phyloP scores from a whole-genome alignment of 2,329 filamentous ascomycete genomes.

The Sordariomycetes sp. region DNA sequence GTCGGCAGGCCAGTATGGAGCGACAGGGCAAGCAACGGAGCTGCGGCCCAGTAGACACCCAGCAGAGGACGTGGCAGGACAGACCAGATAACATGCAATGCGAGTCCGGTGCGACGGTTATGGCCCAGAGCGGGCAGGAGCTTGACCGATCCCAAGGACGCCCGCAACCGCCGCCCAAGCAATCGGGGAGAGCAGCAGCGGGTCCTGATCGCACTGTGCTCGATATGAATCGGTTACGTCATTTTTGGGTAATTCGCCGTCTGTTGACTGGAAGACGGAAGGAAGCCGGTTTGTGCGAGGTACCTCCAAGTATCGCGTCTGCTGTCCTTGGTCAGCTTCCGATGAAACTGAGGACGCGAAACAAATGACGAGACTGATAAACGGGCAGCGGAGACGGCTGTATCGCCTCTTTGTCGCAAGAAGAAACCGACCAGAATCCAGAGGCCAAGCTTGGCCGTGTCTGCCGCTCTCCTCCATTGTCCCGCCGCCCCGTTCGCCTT shows the following conservation, averaged over 20 bases:
- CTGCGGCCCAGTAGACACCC: neutral
- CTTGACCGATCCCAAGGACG: neutral
- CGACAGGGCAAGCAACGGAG: no score
- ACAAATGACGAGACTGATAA: neutral
- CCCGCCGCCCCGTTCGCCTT: neutral
- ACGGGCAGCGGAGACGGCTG: neutral
- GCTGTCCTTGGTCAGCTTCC: neutral
- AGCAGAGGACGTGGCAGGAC: neutral
- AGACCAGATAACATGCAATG: neutral
- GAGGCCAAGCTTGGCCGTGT: neutral
- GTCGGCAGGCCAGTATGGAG: neutral
- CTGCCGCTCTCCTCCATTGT: neutral
- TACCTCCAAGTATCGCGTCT: neutral
- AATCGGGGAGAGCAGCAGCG: neutral
- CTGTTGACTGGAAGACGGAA: neutral
- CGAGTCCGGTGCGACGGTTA: neutral
- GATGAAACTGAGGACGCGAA: neutral
- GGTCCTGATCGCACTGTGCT: conserved; percentile 1
- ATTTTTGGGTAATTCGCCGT: conserved; percentile 1
- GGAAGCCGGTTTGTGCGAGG: neutral
- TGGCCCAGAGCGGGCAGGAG: neutral
- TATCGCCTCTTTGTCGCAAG: neutral
- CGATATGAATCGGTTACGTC: conserved; percentile 4
- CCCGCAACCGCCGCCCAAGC: neutral
- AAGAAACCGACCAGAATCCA: no score